Conservation (phyloP, 805 yeast species). For the Cyberlindnera xishuangbannaensis region DNA sequence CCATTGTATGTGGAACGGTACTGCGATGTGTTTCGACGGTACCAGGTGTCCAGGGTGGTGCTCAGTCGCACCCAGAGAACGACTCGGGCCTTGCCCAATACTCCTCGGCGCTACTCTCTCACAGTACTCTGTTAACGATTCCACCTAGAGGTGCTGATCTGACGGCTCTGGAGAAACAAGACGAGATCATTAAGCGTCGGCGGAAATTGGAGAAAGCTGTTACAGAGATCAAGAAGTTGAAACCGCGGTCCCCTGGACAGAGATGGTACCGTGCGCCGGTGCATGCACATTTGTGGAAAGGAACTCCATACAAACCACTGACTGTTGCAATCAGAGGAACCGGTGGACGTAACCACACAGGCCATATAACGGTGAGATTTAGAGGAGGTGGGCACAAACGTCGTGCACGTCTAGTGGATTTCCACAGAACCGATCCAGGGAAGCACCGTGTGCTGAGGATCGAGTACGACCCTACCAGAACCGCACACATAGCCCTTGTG, state of each 20-base stretch:
- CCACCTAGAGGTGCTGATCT: conserved; percentile 41
- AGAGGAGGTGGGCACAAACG: conserved; percentile 96
- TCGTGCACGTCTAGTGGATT: conserved; percentile 79
- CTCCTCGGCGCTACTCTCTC: too few relatives aligned
- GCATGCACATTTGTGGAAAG: conserved; percentile 81
- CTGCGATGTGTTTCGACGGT: too few relatives aligned
- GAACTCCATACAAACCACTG: conserved; percentile 70
- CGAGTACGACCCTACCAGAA: conserved; percentile 93
- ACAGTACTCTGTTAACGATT: too few relatives aligned
- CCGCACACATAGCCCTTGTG: conserved; percentile 86
- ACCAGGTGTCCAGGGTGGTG: too few relatives aligned
- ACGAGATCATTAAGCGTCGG: conserved; percentile 64
- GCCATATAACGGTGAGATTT: conserved; percentile 86
- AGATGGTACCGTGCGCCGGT: conserved; percentile 87
- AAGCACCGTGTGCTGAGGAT: conserved; percentile 77
- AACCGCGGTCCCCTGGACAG: conserved; percentile 81
- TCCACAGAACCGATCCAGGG: conserved; percentile 60
- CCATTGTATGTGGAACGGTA: too few relatives aligned
- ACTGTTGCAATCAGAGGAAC: conserved; percentile 67
- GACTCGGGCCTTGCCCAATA: too few relatives aligned
- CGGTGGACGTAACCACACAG: conserved; percentile 87
- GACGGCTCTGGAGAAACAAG: conserved; percentile 78
- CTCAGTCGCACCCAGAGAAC: too few relatives aligned
- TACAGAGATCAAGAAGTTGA: conserved; percentile 66
- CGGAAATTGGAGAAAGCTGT: conserved; percentile 64